phyloP scores from a whole-genome alignment of 1,284 basidiomycete genomes.

The Ceratobasidium papillatum region DNA sequence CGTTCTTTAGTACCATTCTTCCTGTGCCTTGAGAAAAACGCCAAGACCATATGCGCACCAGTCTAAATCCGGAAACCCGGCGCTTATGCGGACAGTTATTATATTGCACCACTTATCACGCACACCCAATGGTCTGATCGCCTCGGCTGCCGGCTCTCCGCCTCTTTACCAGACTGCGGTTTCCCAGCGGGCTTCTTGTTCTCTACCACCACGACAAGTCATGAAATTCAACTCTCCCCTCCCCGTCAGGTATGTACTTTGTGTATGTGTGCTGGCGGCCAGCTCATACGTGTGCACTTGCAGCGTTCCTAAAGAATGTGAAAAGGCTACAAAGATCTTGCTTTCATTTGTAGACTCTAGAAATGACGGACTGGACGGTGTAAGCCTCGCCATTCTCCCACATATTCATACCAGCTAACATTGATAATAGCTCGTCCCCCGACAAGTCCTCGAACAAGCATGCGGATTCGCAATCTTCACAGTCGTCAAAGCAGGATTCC shows the following conservation, averaged over 20 bases:
- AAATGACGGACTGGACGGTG: constrained; percentile 56
- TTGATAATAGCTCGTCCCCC: constrained; percentile 53
- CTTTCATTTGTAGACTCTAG: constrained; percentile 54
- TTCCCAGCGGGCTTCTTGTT: constrained; percentile 24
- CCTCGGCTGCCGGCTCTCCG: constrained; percentile 34
- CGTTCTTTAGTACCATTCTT: no score
- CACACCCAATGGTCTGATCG: constrained; percentile 25
- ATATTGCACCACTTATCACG: constrained; percentile 10
- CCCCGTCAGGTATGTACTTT: constrained; percentile 26
- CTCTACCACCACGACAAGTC: constrained; percentile 10
- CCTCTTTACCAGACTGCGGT: not conserved
- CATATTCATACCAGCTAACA: not conserved
- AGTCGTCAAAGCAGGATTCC: constrained; percentile 63
- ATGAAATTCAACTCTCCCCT: constrained; percentile 39
- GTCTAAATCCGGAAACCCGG: not conserved
- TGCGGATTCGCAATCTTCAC: constrained; percentile 64
- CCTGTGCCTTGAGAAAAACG: not conserved
- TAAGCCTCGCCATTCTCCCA: not conserved
- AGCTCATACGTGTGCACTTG: constrained; percentile 1
- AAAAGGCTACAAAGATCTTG: constrained; percentile 61
- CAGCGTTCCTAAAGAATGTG: constrained; percentile 57
- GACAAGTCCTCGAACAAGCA: constrained; percentile 53
- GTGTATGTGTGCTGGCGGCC: not conserved
- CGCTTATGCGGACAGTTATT: constrained; percentile 18
- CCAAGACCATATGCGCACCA: constrained; percentile 21